Conservation (phyloP, 106 monocot species). For the Dioscorea zingiberensis region DNA sequence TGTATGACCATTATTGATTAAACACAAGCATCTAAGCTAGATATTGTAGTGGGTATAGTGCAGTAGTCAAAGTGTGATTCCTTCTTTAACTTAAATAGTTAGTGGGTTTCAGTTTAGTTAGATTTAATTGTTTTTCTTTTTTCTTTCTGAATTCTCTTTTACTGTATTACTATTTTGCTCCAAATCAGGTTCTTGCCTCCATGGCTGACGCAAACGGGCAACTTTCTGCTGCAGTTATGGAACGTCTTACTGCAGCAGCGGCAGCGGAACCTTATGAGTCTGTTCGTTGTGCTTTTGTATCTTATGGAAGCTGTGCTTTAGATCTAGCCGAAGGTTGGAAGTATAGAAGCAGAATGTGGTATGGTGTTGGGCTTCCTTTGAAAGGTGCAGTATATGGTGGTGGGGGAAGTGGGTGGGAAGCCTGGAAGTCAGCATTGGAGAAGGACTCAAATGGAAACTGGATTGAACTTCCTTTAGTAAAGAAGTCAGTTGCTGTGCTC, state of each 20-base stretch:
- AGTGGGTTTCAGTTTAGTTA: neutral
- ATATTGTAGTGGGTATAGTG: no score
- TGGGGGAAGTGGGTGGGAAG: slow-evolving; percentile 88
- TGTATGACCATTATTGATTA: no score
- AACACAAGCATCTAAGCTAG: no score
- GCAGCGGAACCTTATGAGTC: slow-evolving; percentile 99
- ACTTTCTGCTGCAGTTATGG: slow-evolving; percentile 93
- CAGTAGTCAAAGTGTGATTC: no score
- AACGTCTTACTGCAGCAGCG: slow-evolving; percentile 88
- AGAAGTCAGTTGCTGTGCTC: slow-evolving; percentile 85
- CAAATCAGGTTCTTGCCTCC: slow-evolving; percentile 80
- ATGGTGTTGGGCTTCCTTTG: slow-evolving; percentile 76
- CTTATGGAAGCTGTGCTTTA: slow-evolving; percentile 81
- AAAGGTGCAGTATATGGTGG: slow-evolving; percentile 59
- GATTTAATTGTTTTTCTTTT: neutral
- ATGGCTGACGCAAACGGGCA: slow-evolving; percentile 98
- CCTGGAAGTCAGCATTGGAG: slow-evolving; percentile 73
- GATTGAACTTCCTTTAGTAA: slow-evolving; percentile 86
- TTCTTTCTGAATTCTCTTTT: neutral
- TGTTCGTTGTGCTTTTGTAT: slow-evolving; percentile 87
- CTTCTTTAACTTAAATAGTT: no score
- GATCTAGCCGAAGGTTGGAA: slow-evolving; percentile 90
- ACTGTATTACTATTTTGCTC: neutral
- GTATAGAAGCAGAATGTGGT: slow-evolving; percentile 85
- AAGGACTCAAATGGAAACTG: slow-evolving; percentile 75